These are phyloP conservation scores for Pseudotulostoma volvatum DNA, from an alignment of 495 filamentous ascomycete genomes.

Conservation along the genomic window DNA sequence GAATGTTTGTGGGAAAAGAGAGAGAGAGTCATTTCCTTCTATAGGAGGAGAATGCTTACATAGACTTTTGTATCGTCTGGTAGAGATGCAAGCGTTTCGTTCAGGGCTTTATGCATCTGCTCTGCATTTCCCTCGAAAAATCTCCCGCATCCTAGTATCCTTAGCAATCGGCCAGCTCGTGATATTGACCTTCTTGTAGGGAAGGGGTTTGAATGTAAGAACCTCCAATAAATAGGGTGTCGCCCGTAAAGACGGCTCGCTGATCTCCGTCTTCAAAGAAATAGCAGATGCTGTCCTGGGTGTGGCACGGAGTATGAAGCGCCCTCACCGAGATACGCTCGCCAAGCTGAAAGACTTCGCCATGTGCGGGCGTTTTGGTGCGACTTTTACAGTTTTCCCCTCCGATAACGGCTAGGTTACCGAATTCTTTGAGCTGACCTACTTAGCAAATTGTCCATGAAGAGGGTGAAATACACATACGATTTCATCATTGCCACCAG, in stretches of 20 bases:
- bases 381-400: slow-evolving; percentile 75
- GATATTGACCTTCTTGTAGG: too few relatives aligned
- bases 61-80: slow-evolving; percentile 92
- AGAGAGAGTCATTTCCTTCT: too few relatives aligned
- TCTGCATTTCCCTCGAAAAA: slow-evolving; percentile 88
- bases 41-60: slow-evolving; percentile 26
- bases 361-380: slow-evolving; percentile 54
- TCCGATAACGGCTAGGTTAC: slow-evolving; percentile 58
- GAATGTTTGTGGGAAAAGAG: neutral
- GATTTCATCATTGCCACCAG: slow-evolving; percentile 75
- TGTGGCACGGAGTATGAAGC: slow-evolving; percentile 94
- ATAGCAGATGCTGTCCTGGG: slow-evolving; percentile 94
- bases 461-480: slow-evolving; percentile 25
- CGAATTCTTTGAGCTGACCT: slow-evolving; percentile 48
- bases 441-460: neutral
- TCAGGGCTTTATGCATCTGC: slow-evolving; percentile 88
- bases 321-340: slow-evolving; percentile 65
- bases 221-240: slow-evolving; percentile 92
- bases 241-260: slow-evolving; percentile 82
- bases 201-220: too few relatives aligned
- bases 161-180: too few relatives aligned
- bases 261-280: slow-evolving; percentile 68
- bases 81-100: slow-evolving; percentile 61
- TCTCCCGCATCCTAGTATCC: slow-evolving; percentile 60
- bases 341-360: slow-evolving; percentile 68